Evolutionary conservation across 495 filamentous ascomycete genomes (phyloP).

Genomic region (Podospora pseudoanserina): DNA sequence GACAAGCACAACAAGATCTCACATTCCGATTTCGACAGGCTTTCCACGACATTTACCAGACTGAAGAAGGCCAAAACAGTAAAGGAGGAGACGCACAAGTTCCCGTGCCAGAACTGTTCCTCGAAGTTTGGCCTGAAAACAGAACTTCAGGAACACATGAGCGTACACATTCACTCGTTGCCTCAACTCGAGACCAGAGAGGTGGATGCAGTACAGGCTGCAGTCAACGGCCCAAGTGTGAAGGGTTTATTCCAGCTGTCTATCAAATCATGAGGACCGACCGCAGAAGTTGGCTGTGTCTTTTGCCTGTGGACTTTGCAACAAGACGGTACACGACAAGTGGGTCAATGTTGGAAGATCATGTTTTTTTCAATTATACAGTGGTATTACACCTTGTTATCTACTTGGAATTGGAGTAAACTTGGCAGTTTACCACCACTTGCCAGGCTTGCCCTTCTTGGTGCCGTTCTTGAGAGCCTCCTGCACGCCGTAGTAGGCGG

Average conservation of each 20-base stretch:
- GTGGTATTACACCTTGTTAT: background rate
- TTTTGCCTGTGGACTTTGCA: no score
- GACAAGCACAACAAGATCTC: background rate
- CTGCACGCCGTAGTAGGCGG: constrained; percentile 45
- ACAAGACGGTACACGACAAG: no score
- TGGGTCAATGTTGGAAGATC: no score
- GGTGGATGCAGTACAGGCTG: background rate
- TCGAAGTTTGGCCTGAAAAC: background rate
- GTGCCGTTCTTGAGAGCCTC: constrained; percentile 33
- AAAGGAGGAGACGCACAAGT: background rate
- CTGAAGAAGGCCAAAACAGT: background rate
- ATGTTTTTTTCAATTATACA: background rate
- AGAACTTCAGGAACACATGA: background rate
- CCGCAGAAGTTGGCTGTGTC: no score
- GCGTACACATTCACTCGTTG: background rate
- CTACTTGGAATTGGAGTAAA: background rate
- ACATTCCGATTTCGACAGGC: background rate
- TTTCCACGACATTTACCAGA: background rate
- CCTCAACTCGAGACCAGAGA: background rate
- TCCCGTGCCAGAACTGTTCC: background rate
- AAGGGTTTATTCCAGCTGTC: background rate
- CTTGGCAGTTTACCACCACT: background rate
- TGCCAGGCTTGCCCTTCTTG: constrained; percentile 1
- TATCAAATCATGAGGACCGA: background rate
- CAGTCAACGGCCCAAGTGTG: background rate